Conservation (phyloP, 2,329 filamentous ascomycete species). For the Purpureocillium lavendulum region DNA sequence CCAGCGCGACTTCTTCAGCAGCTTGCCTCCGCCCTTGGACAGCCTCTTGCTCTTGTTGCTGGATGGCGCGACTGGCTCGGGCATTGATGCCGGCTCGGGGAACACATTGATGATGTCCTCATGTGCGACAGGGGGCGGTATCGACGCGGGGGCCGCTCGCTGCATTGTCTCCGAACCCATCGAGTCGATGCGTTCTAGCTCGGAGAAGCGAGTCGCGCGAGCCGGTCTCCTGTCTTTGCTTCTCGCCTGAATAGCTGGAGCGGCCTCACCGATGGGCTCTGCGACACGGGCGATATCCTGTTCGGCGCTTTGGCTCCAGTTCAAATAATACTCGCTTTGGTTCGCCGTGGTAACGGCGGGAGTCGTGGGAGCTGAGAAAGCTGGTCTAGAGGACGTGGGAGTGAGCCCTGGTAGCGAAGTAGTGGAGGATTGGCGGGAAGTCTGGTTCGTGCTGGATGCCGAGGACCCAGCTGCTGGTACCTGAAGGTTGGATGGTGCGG, state of each 20-base stretch:
- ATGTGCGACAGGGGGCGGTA: conserved; percentile 6
- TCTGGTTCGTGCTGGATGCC: neutral
- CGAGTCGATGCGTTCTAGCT: conserved; percentile 22
- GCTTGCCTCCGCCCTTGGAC: conserved; percentile 19
- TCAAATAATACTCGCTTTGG: conserved; percentile 5
- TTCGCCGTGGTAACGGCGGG: conserved; percentile 3
- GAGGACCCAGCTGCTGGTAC: neutral
- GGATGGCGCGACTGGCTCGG: conserved; percentile 9
- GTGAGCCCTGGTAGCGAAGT: conserved; percentile 13
- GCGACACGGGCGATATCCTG: neutral
- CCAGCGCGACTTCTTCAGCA: conserved; percentile 16
- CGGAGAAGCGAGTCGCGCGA: conserved; percentile 18
- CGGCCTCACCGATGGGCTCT: neutral
- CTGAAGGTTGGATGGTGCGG: no score
- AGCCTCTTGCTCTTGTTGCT: conserved; percentile 16
- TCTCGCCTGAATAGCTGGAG: neutral
- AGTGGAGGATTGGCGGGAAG: conserved; percentile 12
- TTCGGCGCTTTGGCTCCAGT: conserved; percentile 5
- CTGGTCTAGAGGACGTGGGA: conserved; percentile 5
- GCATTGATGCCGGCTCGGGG: conserved; percentile 11
- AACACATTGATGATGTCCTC: conserved; percentile 14
- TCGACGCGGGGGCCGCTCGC: conserved; percentile 4
- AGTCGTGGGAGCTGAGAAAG: conserved; percentile 8
- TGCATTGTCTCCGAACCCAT: conserved; percentile 9
- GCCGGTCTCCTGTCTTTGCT: conserved; percentile 12